phyloP scores from a whole-genome alignment of 2,329 filamentous ascomycete genomes.

The Xylariaceae sp. region DNA sequence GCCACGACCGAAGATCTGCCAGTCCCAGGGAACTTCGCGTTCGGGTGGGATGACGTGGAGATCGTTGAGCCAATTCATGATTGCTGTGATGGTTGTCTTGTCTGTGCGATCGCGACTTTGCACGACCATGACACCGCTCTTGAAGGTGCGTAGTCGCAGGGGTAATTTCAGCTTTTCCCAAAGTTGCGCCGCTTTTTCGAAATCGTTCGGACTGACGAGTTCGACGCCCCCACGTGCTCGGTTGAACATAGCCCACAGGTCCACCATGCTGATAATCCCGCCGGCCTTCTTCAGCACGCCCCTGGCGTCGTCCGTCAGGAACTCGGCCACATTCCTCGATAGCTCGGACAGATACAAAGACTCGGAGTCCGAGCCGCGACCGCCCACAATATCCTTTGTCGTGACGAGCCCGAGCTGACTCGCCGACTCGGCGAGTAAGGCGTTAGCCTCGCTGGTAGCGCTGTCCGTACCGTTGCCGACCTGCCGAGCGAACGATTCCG shows the following conservation, averaged over 20 bases:
- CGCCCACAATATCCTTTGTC: slow-evolving; percentile 86
- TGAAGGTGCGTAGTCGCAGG: slow-evolving; percentile 81
- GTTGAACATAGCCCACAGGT: slow-evolving; percentile 94
- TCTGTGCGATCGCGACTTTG: slow-evolving; percentile 85
- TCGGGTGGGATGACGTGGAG: slow-evolving; percentile 62
- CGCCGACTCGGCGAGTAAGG: slow-evolving; percentile 73
- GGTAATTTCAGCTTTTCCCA: slow-evolving; percentile 88
- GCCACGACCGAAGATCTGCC: slow-evolving; percentile 71
- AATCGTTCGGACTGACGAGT: slow-evolving; percentile 84
- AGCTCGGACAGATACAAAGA: slow-evolving; percentile 86
- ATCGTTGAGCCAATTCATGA: slow-evolving; percentile 73
- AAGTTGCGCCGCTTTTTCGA: slow-evolving; percentile 79
- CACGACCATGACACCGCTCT: slow-evolving; percentile 89
- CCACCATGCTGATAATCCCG: slow-evolving; percentile 83
- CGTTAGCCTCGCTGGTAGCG: slow-evolving; percentile 64
- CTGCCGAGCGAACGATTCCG: slow-evolving; percentile 77
- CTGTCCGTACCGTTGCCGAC: slow-evolving; percentile 50
- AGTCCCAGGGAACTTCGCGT: slow-evolving; percentile 67
- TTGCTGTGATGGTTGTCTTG: slow-evolving; percentile 74
- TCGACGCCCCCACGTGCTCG: slow-evolving; percentile 88
- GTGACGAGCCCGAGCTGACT: slow-evolving; percentile 84
- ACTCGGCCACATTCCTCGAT: slow-evolving; percentile 79
- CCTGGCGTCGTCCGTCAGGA: slow-evolving; percentile 76
- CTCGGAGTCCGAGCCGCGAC: slow-evolving; percentile 60
- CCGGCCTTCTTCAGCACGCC: slow-evolving; percentile 74